These are phyloP conservation scores for Epithele typhae DNA, from an alignment of 768 basidiomycete species.

Conservation along the genomic window DNA sequence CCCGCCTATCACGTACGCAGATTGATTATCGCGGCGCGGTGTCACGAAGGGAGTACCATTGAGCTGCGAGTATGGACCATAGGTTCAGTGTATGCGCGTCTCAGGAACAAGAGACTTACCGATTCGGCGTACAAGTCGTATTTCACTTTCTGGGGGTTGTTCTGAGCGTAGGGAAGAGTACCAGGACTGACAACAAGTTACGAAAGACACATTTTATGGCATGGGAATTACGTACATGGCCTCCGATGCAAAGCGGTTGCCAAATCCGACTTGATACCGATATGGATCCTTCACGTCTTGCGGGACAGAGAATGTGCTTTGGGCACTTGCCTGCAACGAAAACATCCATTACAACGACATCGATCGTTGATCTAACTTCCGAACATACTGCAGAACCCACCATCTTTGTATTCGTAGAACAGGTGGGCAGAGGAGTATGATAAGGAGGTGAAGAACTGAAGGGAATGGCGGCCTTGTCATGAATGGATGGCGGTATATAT, in stretches of 20 bases:
- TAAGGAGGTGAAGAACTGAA: too few relatives aligned
- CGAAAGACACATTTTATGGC: not conserved
- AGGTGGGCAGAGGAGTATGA: too few relatives aligned
- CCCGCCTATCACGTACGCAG: conserved; percentile 42
- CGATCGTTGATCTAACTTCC: not conserved
- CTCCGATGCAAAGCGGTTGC: conserved; percentile 52
- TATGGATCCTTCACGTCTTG: conserved; percentile 48
- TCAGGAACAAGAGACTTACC: conserved; percentile 29
- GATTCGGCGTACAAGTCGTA: conserved; percentile 61
- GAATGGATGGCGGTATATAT: too few relatives aligned
- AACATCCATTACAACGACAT: too few relatives aligned
- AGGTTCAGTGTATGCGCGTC: not conserved
- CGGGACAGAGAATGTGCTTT: conserved; percentile 32
- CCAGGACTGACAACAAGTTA: conserved; percentile 38
- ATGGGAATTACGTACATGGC: conserved; percentile 39
- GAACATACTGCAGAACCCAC: too few relatives aligned
- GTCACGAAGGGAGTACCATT: conserved; percentile 59
- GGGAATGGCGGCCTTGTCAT: too few relatives aligned
- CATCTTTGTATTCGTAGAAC: too few relatives aligned
- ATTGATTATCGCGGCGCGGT: conserved; percentile 49
- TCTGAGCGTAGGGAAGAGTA: conserved; percentile 53
- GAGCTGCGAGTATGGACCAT: conserved; percentile 34
- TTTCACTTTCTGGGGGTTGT: conserved; percentile 58
- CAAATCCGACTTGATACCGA: conserved; percentile 54
- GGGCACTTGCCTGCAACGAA: conserved; percentile 37